These are phyloP conservation scores for Didymella exigua DNA, from an alignment of 2,329 filamentous ascomycete species.

Conservation along the genomic window DNA sequence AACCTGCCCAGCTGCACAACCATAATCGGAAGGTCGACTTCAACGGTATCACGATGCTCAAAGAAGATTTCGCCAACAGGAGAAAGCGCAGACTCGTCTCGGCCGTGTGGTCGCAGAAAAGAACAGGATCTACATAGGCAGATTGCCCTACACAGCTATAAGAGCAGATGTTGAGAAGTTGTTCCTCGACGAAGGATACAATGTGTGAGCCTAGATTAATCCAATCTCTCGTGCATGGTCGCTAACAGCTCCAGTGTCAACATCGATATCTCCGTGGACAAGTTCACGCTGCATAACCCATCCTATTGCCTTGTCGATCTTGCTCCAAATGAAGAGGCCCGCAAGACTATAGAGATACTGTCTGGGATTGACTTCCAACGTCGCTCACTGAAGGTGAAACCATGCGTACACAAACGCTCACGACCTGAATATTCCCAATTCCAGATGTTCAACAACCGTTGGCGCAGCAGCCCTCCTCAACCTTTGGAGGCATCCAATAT, in stretches of 20 bases:
- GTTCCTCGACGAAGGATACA: neutral
- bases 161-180: neutral
- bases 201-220: neutral
- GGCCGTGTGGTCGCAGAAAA: neutral
- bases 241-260: neutral
- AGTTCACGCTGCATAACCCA: neutral
- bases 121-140: neutral
- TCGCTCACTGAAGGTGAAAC: neutral
- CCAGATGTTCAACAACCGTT: too few relatives aligned
- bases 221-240: neutral
- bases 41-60: neutral
- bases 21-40: neutral
- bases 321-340: too few relatives aligned
- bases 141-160: neutral
- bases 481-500: too few relatives aligned
- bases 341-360: neutral
- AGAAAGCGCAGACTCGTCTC: neutral
- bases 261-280: neutral
- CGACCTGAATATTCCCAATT: neutral
- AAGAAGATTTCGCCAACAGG: neutral
- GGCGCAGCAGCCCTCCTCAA: too few relatives aligned
- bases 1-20: neutral
- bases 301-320: too few relatives aligned
- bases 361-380: neutral
- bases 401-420: neutral